Conservation (phyloP, 352 stramenopile genomes). For the Phytopythium sindhum region DNA sequence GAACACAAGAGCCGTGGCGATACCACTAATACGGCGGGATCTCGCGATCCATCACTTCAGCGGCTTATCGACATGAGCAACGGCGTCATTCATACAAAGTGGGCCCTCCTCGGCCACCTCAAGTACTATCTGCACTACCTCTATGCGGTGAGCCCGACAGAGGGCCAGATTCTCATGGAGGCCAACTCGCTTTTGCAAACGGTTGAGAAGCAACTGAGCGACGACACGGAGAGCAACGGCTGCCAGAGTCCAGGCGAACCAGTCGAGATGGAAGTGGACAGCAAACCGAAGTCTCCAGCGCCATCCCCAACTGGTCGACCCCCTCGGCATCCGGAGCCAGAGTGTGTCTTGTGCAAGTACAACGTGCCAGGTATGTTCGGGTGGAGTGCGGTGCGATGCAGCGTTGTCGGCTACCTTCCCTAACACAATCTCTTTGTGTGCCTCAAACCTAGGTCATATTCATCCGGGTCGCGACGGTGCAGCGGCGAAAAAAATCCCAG, state of each 20-base stretch:
- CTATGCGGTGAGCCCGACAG: conserved; percentile 63
- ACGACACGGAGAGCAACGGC: conserved; percentile 12
- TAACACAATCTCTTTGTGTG: neutral
- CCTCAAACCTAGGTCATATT: conserved; percentile 46
- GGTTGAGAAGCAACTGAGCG: conserved; percentile 38
- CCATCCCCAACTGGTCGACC: conserved; percentile 2
- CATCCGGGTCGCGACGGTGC: conserved; percentile 40
- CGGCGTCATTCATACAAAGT: conserved; percentile 47
- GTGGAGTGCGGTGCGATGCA: neutral
- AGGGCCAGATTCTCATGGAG: conserved; percentile 62
- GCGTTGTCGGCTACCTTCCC: neutral
- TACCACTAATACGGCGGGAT: neutral
- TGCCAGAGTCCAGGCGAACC: conserved; percentile 12
- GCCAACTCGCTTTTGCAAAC: conserved; percentile 39
- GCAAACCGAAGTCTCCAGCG: conserved; percentile 8
- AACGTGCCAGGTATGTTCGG: conserved; percentile 52
- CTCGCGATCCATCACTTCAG: conserved; percentile 5
- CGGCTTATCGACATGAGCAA: conserved; percentile 37
- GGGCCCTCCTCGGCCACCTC: conserved; percentile 49
- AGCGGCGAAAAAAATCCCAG: conserved; percentile 7
- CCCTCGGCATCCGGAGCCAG: conserved; percentile 6
- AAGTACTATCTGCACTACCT: conserved; percentile 78
- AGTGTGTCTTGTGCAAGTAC: conserved; percentile 79
- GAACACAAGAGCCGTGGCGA: neutral
- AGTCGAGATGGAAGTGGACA: conserved; percentile 22